Evolutionary conservation across 176 grass and related monocot species (phyloP).

Genomic region (Areca catechu): DNA sequence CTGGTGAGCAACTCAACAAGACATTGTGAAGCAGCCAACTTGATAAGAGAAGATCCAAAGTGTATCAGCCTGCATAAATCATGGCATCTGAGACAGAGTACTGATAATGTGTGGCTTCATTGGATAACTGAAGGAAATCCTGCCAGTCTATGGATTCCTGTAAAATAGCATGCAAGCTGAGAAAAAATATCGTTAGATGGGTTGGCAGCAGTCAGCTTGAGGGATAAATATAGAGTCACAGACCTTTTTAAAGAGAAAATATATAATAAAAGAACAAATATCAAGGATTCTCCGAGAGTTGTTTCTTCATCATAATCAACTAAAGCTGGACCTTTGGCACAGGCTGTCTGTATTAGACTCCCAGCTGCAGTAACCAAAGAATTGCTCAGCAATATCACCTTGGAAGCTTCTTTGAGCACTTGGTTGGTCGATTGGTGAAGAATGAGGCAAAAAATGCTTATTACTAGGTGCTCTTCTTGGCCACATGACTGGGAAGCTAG

Average conservation of each 20-base stretch:
- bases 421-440: slow-evolving; percentile 55
- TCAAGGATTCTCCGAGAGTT: slow-evolving; percentile 46
- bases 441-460: slow-evolving; percentile 64
- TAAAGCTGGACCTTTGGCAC: slow-evolving; percentile 67
- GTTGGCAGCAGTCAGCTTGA: neutral
- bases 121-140: slow-evolving; percentile 57
- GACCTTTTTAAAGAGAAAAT: slow-evolving; percentile 86
- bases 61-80: slow-evolving; percentile 77
- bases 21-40: slow-evolving; percentile 81
- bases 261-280: slow-evolving; percentile 53
- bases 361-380: slow-evolving; percentile 52
- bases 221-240: neutral
- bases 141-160: slow-evolving; percentile 63
- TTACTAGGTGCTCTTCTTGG: slow-evolving; percentile 49
- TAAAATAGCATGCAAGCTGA: slow-evolving; percentile 60
- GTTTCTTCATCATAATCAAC: slow-evolving; percentile 67
- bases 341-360: slow-evolving; percentile 52
- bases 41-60: slow-evolving; percentile 56
- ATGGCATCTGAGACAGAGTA: slow-evolving; percentile 64
- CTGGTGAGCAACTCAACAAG: slow-evolving; percentile 62
- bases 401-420: slow-evolving; percentile 65
- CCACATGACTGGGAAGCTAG: slow-evolving; percentile 26
- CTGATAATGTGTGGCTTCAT: slow-evolving; percentile 39
- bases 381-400: slow-evolving; percentile 53
- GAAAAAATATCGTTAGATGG: slow-evolving; percentile 16